These are phyloP conservation scores for Lepidium sativum DNA, from an alignment of 345 rosid species.

Conservation along the genomic window DNA sequence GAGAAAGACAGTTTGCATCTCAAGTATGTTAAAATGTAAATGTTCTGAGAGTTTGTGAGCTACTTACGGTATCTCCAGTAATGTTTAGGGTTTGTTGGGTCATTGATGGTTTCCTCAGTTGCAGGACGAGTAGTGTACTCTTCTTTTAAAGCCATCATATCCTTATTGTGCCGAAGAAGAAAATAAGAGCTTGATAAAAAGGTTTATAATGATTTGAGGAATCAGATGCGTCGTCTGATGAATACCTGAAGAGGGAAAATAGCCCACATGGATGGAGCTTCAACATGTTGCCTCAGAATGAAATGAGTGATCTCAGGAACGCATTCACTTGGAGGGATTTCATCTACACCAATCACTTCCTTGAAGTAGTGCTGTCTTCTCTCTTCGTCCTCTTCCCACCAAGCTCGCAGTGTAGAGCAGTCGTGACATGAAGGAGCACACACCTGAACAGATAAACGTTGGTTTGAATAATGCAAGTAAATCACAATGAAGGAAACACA, in stretches of 20 bases:
- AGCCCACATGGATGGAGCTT: constrained; percentile 99
- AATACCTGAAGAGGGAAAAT: constrained; percentile 96
- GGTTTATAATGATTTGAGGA: neutral
- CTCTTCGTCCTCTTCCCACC: constrained; percentile 99
- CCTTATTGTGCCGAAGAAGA: constrained; percentile 33
- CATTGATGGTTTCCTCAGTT: constrained; percentile 86
- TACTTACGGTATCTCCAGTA: constrained; percentile 97
- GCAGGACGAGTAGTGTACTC: constrained; percentile 79
- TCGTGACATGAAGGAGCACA: constrained; percentile 99
- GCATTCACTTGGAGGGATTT: constrained; percentile 61
- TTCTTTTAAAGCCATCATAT: constrained; percentile 75
- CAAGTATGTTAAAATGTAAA: neutral
- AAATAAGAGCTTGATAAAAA: neutral
- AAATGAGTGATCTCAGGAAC: constrained; percentile 63
- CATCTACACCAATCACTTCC: constrained; percentile 60
- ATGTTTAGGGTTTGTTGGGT: constrained; percentile 93
- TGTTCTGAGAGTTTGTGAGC: neutral
- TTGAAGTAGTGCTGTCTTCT: constrained; percentile 68
- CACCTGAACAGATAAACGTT: constrained; percentile 41
- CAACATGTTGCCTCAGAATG: constrained; percentile 68
- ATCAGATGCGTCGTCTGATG: neutral
- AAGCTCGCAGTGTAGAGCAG: constrained; percentile 91
- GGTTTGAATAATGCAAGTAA: too few relatives aligned
- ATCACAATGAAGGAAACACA: neutral
- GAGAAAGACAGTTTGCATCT: too few relatives aligned